Evolutionary conservation across 2,329 filamentous ascomycete genomes (phyloP), one percentile per base, ranked within the genome.

Genomic region (Aspergillus sp.): DNA sequence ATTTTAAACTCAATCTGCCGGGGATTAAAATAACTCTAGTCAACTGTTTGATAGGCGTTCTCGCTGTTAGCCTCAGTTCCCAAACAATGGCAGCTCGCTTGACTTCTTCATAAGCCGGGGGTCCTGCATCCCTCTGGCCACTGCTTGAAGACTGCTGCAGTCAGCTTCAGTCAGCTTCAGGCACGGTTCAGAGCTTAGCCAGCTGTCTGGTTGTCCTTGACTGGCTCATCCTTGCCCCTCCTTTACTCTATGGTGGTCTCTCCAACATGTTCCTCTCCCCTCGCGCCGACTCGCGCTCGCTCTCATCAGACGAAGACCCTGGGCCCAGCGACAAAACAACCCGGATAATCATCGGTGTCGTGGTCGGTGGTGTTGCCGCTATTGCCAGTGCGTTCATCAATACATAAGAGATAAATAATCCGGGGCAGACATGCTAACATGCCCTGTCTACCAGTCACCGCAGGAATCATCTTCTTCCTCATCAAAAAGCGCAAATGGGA

Each of bases 301-400:
- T 14, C 8, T 19, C 19, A 31, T 33, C 27, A 41, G 53, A 56
- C 23, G 23, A 41, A 15, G 15, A 53, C 25, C n/a, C 50, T 4
- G 40, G 43, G 1, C 17, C 44, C 15, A 50, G 44, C 48, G 21
- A 43, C 21, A 58, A 58, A 43, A 58, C 56, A 9, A 58, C 56
- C 8, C 58, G 60, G 52, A 66, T 69, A 8, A 68, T 68, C 37
- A 67, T 72, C 44, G 70, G 69, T 4, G 66, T 68, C 3, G 69
- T 72, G 1, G 59, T 71, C 1, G 68, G 69, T n/a, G 63, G 64
- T 9, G 58, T 70, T 48, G 64, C 55, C 15, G 55, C 62, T 43
- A 60, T 68, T 56, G 62, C 64, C 3, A 67, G 69, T 72, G 62
- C 54, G 69, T 45, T 21, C 35, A n/a, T 37, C 35, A 37, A 37